phyloP scores from a whole-genome alignment of 202 grass and related monocot genomes.

The Setaria italica region DNA sequence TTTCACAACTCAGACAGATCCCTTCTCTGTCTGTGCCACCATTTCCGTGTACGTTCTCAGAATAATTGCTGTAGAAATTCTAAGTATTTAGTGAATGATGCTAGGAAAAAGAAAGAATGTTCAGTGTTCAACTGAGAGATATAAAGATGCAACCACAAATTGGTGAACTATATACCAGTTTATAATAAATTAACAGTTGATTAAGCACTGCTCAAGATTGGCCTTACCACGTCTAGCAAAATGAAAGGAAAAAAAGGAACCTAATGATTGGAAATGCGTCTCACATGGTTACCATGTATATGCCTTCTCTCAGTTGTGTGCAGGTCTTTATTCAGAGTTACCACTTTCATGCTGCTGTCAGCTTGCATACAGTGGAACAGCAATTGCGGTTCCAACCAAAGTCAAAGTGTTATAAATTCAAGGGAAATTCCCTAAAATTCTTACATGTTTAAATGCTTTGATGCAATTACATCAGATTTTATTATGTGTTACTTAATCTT shows the following conservation, averaged over 20 bases:
- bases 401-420: neutral
- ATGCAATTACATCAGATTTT: constrained; percentile 15
- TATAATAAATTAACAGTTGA: neutral
- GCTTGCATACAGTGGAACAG: constrained; percentile 4
- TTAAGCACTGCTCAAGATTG: constrained; percentile 6
- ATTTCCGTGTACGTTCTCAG: neutral
- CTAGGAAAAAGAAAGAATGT: neutral
- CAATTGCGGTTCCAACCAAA: neutral
- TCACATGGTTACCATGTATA: neutral
- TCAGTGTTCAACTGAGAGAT: neutral
- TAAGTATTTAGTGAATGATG: constrained; percentile 1
- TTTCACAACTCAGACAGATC: neutral
- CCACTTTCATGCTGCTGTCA: neutral
- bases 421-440: neutral
- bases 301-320: neutral
- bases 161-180: neutral
- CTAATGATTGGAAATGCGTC: neutral
- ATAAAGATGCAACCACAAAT: neutral
- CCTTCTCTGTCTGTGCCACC: constrained; percentile 3
- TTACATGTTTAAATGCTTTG: neutral
- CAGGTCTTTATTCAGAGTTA: constrained; percentile 3
- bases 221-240: neutral
- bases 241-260: neutral
- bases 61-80: neutral
- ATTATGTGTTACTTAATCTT: constrained; percentile 19